phyloP scores from a whole-genome alignment of 768 basidiomycete species.

The Steccherinum ochraceum region DNA sequence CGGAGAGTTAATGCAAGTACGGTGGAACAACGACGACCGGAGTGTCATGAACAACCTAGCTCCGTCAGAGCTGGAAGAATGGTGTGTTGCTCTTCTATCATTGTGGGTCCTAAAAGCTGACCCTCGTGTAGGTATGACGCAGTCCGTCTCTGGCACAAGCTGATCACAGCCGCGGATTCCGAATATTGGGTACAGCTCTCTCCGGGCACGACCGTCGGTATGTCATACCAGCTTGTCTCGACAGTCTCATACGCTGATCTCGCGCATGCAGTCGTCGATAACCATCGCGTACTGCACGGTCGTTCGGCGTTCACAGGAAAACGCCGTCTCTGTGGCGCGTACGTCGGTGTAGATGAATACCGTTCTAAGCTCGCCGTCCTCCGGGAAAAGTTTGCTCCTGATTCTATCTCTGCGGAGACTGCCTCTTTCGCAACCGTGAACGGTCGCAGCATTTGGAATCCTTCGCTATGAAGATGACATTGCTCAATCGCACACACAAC shows the following conservation, averaged over 20 bases:
- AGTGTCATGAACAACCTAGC: constrained; percentile 66
- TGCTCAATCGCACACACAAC: neutral
- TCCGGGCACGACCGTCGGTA: constrained; percentile 81
- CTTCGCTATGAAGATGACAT: constrained; percentile 43
- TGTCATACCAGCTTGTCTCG: constrained; percentile 25
- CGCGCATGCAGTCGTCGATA: constrained; percentile 64
- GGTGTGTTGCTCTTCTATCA: constrained; percentile 36
- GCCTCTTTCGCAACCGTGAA: constrained; percentile 22
- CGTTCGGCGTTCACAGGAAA: constrained; percentile 86
- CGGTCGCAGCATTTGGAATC: constrained; percentile 54
- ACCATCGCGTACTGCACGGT: constrained; percentile 91
- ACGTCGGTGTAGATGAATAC: constrained; percentile 89
- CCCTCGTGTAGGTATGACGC: constrained; percentile 63
- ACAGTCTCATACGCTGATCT: no score
- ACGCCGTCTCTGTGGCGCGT: constrained; percentile 93
- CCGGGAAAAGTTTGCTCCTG: constrained; percentile 46
- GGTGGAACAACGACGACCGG: constrained; percentile 95
- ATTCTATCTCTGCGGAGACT: constrained; percentile 15
- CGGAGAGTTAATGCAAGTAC: constrained; percentile 62
- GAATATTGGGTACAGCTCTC: constrained; percentile 91
- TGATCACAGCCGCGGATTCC: constrained; percentile 72
- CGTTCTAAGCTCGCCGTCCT: constrained; percentile 70
- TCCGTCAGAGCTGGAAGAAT: constrained; percentile 61
- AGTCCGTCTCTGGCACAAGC: constrained; percentile 68
- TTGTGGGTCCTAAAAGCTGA: neutral